A percentile compares a stretch with the other conserved stretches of the same genome.
phyloP scores from a whole-genome alignment of 169 alveolate species.

The Cryptosporidium parvum region DNA sequence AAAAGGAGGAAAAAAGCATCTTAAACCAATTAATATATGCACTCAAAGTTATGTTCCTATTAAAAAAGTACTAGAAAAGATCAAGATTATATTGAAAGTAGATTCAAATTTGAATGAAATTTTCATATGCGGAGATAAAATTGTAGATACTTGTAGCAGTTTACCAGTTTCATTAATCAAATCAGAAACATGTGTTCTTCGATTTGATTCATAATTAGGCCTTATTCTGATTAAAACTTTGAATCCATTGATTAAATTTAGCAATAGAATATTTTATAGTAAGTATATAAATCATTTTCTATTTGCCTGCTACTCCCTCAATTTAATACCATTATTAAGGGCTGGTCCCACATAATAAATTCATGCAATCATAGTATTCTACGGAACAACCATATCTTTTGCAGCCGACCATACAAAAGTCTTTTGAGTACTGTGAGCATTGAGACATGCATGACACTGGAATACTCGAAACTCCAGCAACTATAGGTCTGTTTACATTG shows the following conservation, averaged over 20 bases:
- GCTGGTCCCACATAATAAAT: constrained; percentile 29
- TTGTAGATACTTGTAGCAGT: constrained; percentile 21
- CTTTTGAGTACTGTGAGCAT: constrained; percentile 34
- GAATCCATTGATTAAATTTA: neutral
- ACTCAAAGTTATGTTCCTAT: constrained; percentile 12
- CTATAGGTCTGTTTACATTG: constrained; percentile 29
- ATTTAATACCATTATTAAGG: neutral
- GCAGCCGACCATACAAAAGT: constrained; percentile 63
- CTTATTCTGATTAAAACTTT: neutral
- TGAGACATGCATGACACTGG: constrained; percentile 48
- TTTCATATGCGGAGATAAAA: constrained; percentile 62
- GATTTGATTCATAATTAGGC: constrained; percentile 13
- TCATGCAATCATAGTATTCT: constrained; percentile 54
- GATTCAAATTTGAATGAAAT: neutral
- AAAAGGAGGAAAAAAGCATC: neutral
- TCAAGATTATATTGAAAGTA: neutral
- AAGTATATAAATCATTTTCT: neutral
- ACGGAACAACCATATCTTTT: constrained; percentile 58
- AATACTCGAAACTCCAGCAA: constrained; percentile 42
- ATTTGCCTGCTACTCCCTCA: neutral
- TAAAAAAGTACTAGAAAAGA: neutral
- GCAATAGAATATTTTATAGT: neutral
- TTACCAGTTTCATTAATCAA: constrained; percentile 27
- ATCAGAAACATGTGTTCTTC: constrained; percentile 21
- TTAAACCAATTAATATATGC: constrained; percentile 6